These are phyloP conservation scores for Capsella bursapastoris DNA, from an alignment of 345 rosid species.

Conservation along the genomic window DNA sequence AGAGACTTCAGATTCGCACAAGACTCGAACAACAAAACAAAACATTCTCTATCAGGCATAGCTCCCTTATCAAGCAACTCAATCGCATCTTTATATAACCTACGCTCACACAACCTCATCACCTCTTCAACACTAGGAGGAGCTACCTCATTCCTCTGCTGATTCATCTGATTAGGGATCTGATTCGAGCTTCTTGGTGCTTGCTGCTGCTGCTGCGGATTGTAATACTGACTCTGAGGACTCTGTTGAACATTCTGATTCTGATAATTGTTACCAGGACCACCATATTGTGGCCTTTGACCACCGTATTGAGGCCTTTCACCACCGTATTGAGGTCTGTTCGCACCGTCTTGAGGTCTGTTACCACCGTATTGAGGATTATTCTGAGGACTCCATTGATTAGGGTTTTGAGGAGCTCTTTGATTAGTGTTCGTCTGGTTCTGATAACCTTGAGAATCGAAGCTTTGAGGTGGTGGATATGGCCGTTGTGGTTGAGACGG, in stretches of 20 bases:
- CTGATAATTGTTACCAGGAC: constrained; percentile 28
- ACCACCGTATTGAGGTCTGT: constrained; percentile 34
- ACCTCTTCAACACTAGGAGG: constrained; percentile 48
- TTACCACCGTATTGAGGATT: constrained; percentile 37
- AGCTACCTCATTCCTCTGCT: constrained; percentile 37
- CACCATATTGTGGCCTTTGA: constrained; percentile 44
- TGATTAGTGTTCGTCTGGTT: constrained; percentile 43
- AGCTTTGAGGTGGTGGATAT: constrained; percentile 33
- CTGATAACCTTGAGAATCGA: constrained; percentile 47
- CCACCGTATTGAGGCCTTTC: constrained; percentile 36
- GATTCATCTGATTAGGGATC: constrained; percentile 46
- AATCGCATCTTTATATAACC: constrained; percentile 66
- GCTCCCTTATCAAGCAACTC: constrained; percentile 70
- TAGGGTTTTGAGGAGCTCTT: constrained; percentile 42
- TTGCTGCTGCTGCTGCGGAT: constrained; percentile 46
- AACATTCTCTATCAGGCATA: constrained; percentile 59
- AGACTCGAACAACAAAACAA: constrained; percentile 53
- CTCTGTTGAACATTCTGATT: constrained; percentile 38
- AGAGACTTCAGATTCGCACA: constrained; percentile 52
- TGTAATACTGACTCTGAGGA: constrained; percentile 32
- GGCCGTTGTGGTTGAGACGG: constrained; percentile 39
- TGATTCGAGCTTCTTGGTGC: constrained; percentile 45
- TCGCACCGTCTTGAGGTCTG: constrained; percentile 36
- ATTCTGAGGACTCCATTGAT: constrained; percentile 44
- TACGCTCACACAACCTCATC: constrained; percentile 51